Conservation (phyloP, 495 filamentous ascomycete genomes). For the Talaromyces stipitatus region DNA sequence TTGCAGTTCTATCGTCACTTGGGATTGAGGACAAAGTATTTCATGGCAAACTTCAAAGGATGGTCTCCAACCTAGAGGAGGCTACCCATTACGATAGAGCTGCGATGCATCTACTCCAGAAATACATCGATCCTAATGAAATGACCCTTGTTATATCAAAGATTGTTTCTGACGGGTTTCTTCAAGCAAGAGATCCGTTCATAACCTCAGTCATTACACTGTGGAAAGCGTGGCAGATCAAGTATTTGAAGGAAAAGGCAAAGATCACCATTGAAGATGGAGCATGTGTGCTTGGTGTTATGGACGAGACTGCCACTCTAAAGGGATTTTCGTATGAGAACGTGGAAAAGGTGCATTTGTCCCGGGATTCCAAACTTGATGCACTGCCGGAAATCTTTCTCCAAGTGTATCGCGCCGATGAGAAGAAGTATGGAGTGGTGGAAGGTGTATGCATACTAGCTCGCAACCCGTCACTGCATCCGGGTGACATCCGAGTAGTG, state of each 20-base stretch:
- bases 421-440: slow-evolving; percentile 54
- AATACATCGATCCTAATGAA: slow-evolving; percentile 79
- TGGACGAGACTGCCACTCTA: slow-evolving; percentile 74
- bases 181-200: slow-evolving; percentile 70
- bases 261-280: slow-evolving; percentile 73
- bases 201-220: slow-evolving; percentile 62
- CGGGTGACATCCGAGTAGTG: slow-evolving; percentile 87
- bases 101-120: slow-evolving; percentile 59
- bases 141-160: slow-evolving; percentile 63
- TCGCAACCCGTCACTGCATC: slow-evolving; percentile 90
- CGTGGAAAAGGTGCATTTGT: slow-evolving; percentile 13
- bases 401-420: slow-evolving; percentile 54
- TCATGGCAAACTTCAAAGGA: slow-evolving; percentile 51
- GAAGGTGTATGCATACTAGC: slow-evolving; percentile 76
- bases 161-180: slow-evolving; percentile 77
- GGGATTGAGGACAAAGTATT: slow-evolving; percentile 67
- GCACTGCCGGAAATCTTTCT: slow-evolving; percentile 82
- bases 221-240: slow-evolving; percentile 78
- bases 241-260: slow-evolving; percentile 86
- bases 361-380: slow-evolving; percentile 29
- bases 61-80: slow-evolving; percentile 54
- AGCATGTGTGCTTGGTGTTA: slow-evolving; percentile 81
- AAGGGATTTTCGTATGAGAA: slow-evolving; percentile 53
- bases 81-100: slow-evolving; percentile 57
- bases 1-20: slow-evolving; percentile 70